Percentiles rank a stretch among this genome's conserved stretches.
phyloP scores from a whole-genome alignment of 2,329 filamentous ascomycete species.

The Lasiodiplodia theobromae region DNA sequence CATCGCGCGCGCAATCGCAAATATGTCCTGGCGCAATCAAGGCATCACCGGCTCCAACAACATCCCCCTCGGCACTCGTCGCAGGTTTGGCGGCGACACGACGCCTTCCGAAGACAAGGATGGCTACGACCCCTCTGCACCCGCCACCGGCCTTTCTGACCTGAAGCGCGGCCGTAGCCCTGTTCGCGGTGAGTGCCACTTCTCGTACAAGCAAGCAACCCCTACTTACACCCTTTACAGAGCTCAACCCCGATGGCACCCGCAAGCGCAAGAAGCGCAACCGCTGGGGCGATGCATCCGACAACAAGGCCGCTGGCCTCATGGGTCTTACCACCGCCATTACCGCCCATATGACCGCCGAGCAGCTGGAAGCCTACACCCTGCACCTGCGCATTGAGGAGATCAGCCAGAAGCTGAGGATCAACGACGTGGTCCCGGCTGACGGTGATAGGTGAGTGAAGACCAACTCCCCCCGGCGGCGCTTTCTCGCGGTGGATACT shows the following conservation, averaged over 20 bases:
- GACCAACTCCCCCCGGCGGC: constrained; percentile 33
- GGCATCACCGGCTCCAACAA: constrained; percentile 99
- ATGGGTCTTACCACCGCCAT: constrained; percentile 98
- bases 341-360: constrained; percentile 95
- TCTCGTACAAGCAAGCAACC: background rate
- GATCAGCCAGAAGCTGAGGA: constrained; percentile 98
- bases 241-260: constrained; percentile 69
- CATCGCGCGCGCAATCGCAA: constrained; percentile 32
- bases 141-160: constrained; percentile 55
- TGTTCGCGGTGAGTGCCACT: constrained; percentile 59
- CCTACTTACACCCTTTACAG: constrained; percentile 31
- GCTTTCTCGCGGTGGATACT: constrained; percentile 27
- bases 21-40: constrained; percentile 70
- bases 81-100: constrained; percentile 71
- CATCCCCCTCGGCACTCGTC: constrained; percentile 86
- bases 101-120: constrained; percentile 37
- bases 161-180: constrained; percentile 93
- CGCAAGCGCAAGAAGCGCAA: constrained; percentile 98
- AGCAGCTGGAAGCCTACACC: constrained; percentile 97
- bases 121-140: constrained; percentile 55
- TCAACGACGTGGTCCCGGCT: constrained; percentile 97
- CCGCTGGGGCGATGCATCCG: constrained; percentile 94
- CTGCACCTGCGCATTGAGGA: constrained; percentile 97
- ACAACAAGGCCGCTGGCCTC: constrained; percentile 97
- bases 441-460: constrained; percentile 86